Evolutionary conservation across 345 rosid genomes (phyloP).

Genomic region (Eucalyptus pauciflora): DNA sequence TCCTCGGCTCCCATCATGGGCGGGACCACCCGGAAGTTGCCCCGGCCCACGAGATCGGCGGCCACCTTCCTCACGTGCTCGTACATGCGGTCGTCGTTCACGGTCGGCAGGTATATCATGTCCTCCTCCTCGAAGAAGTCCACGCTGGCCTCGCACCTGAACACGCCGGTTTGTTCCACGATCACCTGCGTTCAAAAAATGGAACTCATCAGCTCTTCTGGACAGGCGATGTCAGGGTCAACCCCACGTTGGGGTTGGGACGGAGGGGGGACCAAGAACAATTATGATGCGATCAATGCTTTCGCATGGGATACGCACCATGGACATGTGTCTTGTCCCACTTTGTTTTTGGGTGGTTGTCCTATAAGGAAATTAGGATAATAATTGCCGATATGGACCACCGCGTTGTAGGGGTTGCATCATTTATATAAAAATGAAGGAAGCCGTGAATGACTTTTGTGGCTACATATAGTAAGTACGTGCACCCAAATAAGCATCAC

Average conservation of each 20-base stretch:
- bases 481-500: not conserved
- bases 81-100: conserved; percentile 46
- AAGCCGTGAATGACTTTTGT: not conserved
- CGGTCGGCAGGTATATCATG: conserved; percentile 64
- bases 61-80: conserved; percentile 72
- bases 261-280: not conserved
- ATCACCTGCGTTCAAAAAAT: conserved; percentile 35
- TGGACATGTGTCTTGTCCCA: not conserved
- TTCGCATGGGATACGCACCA: not conserved
- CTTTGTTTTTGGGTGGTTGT: not conserved
- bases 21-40: conserved; percentile 46
- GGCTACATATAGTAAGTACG: not conserved
- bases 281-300: not conserved
- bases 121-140: conserved; percentile 63
- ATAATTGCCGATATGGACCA: not conserved
- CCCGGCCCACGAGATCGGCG: conserved; percentile 37
- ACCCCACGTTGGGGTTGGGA: not conserved
- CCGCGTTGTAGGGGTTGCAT: not conserved
- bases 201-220: not conserved
- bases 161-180: conserved; percentile 59
- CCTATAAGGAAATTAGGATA: not conserved
- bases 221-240: not conserved
- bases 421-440: not conserved
- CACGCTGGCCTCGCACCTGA: conserved; percentile 46
- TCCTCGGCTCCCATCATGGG: conserved; percentile 95